Percentiles rank a stretch among this genome's conserved stretches.
Evolutionary conservation across 257 asterid genomes (phyloP).

Genomic region (Paulownia fortunei): DNA sequence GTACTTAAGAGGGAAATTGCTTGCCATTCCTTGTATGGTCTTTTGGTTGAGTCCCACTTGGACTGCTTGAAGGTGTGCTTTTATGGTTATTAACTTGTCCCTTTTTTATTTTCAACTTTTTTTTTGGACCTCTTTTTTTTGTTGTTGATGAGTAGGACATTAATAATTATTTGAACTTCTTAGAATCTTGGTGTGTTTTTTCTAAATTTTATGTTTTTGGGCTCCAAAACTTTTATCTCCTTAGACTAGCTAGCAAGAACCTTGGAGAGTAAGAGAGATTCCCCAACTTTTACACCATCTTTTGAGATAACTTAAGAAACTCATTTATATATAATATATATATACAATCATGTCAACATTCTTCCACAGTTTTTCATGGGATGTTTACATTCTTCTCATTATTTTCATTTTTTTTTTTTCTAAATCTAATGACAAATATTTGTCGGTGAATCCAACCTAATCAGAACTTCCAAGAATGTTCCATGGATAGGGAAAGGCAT

Average conservation of each 20-base stretch:
- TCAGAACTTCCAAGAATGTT: no score
- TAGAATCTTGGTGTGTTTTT: background rate
- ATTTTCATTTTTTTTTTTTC: no score
- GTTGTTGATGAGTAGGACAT: background rate
- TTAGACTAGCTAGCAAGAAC: no score
- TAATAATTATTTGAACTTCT: background rate
- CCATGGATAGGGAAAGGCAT: no score
- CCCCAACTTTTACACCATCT: no score
- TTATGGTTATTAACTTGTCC: background rate
- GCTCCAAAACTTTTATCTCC: background rate
- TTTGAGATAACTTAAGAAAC: no score
- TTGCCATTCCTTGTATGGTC: slow-evolving; percentile 43
- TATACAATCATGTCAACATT: no score
- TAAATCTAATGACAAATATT: no score
- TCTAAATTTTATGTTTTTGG: background rate
- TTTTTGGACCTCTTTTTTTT: background rate
- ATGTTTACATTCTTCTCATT: background rate
- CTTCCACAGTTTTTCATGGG: background rate
- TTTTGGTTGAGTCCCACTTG: slow-evolving; percentile 46
- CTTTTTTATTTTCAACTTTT: background rate
- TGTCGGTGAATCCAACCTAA: background rate
- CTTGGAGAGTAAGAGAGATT: no score
- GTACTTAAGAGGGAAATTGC: slow-evolving; percentile 44
- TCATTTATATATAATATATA: no score
- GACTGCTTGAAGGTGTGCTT: slow-evolving; percentile 50